Base-by-base conservation (phyloP, 257 asterid species). In the Avicennia marina region DNA sequence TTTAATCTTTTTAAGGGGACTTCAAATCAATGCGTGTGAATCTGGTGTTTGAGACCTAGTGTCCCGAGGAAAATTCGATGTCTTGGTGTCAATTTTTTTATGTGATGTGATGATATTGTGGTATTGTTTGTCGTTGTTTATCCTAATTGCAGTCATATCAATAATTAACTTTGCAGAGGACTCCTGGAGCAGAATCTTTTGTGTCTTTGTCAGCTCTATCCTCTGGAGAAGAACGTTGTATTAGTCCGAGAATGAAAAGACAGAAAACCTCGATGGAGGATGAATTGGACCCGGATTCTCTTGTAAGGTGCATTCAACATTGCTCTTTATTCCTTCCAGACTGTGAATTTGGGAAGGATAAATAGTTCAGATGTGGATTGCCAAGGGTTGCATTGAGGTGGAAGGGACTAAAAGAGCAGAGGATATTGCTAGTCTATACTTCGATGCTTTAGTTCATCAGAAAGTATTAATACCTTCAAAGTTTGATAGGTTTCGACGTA, bases 301-400 rank as follows among this genome's bases (percentile, higher is more conserved):
- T 49, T 45, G 24, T 40, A 34, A 59, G 57, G 50, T 75, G 81
- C 66, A 60, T 55, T 26, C 47, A 62, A 29, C 68, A 65, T 26
- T 78, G 79, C 67, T 48, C 41, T 20, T 43, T 75, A 12, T 72
- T 74, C 58, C 69, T 69, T 49, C 61, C 62, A 10, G 72, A 53
- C 29, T 61, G 20, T 53, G 72, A 75, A 38, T 75, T 75, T 66
- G 80, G 57, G 11, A 72, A 56, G 64, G 70, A 65, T 47, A 66
- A 67, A 69, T 36, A 70, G 56, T 79, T 27, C 67, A 57, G 32
- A 25, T 79, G 62, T 75, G 86, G 86, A 73, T 76, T 17, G 86
- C 86, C 1, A 80, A 79, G 67, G 86, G 55, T 6, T 65, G 67
- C 56, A 47, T 76, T 9, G 63, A 70, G 18, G 21, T 38, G 4